Conservation (phyloP, 805 yeast species). For the Candida maltosa region DNA sequence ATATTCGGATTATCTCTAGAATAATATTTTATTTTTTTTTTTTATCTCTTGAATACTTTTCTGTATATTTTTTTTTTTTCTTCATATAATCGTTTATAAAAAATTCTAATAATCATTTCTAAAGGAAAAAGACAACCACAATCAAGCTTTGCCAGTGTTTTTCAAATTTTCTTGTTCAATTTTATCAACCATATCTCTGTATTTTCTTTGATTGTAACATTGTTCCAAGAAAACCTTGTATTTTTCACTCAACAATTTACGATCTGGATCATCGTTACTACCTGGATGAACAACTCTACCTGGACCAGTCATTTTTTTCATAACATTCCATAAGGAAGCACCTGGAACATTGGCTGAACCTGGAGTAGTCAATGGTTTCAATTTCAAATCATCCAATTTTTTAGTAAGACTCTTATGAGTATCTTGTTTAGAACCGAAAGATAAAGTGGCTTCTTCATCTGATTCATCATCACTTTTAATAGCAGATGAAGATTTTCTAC, state of each 20-base stretch:
- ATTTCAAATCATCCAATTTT: slow-evolving; percentile 33
- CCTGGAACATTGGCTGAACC: slow-evolving; percentile 41
- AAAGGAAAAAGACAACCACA: too few relatives aligned
- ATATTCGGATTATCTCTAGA: too few relatives aligned
- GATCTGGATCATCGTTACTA: slow-evolving; percentile 55
- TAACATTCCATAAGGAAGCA: slow-evolving; percentile 77
- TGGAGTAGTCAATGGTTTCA: slow-evolving; percentile 38
- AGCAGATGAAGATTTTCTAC: slow-evolving; percentile 3
- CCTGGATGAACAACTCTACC: slow-evolving; percentile 79
- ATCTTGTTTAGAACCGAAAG: slow-evolving; percentile 58
- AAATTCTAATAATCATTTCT: too few relatives aligned
- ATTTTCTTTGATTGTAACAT: slow-evolving; percentile 75
- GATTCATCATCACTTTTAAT: slow-evolving; percentile 14
- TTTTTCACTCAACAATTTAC: slow-evolving; percentile 70
- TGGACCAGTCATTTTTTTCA: slow-evolving; percentile 79
- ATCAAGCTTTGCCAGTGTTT: background rate
- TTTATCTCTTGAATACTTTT: too few relatives aligned
- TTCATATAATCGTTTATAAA: too few relatives aligned
- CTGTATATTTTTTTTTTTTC: too few relatives aligned
- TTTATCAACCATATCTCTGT: slow-evolving; percentile 65
- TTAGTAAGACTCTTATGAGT: slow-evolving; percentile 52
- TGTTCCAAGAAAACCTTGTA: slow-evolving; percentile 86
- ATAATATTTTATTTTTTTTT: too few relatives aligned
- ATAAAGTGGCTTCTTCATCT: slow-evolving; percentile 40
- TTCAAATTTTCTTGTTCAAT: slow-evolving; percentile 25